Conservation (phyloP, 345 rosid species). For the Salix koriyanagi region DNA sequence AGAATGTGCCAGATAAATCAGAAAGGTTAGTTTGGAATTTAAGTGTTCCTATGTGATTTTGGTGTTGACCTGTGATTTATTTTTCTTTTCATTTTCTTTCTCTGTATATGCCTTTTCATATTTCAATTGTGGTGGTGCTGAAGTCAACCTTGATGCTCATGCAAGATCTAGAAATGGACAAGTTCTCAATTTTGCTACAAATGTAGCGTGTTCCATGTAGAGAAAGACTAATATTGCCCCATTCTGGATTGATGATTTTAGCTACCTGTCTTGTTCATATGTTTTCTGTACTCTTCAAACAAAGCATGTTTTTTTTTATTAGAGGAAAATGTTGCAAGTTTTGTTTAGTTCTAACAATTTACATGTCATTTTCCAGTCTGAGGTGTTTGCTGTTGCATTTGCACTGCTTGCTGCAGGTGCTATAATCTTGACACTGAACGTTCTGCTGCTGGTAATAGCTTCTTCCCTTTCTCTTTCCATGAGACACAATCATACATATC, state of each 20-base stretch:
- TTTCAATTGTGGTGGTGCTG: neutral
- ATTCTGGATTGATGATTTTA: neutral
- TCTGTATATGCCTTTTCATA: neutral
- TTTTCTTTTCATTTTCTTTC: neutral
- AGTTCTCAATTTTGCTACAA: neutral
- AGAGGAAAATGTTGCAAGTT: neutral
- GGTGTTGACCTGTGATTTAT: neutral
- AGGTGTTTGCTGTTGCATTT: conserved; percentile 96
- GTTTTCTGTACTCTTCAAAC: neutral
- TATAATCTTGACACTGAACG: conserved; percentile 85
- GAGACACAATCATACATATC: neutral
- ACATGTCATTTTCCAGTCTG: conserved; percentile 47
- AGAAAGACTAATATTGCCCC: neutral
- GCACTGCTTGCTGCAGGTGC: conserved; percentile 96
- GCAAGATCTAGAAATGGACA: neutral
- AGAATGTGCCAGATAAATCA: neutral
- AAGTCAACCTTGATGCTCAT: neutral
- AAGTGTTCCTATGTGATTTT: neutral
- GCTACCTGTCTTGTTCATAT: neutral
- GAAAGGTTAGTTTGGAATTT: neutral
- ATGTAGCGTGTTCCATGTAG: neutral
- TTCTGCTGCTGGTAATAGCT: conserved; percentile 69
- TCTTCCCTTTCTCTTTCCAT: neutral
- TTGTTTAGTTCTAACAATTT: conserved; percentile 4
- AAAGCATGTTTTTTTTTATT: neutral